These are phyloP conservation scores for Fusarium oxysporum DNA, from an alignment of 2,329 filamentous ascomycete species.

Conservation along the genomic window DNA sequence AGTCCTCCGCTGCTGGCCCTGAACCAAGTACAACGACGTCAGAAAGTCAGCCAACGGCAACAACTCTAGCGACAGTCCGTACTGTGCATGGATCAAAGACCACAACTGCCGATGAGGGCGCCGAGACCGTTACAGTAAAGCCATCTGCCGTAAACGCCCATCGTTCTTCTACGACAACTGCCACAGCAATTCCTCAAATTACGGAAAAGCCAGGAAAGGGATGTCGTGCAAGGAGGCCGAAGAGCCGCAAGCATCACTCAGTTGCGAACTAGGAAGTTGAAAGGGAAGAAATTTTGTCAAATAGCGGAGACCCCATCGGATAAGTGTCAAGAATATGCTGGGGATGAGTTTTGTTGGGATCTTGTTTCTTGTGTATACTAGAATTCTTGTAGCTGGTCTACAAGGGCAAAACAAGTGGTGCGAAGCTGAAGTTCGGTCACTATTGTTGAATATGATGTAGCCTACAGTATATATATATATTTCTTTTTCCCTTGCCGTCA, in stretches of 20 bases:
- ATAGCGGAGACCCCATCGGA: not conserved
- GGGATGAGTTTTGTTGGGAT: no score
- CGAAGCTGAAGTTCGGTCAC: rapidly evolving
- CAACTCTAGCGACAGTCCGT: not conserved
- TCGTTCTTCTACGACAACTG: not conserved
- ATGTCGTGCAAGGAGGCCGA: not conserved
- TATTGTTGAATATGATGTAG: not conserved
- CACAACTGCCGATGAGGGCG: not conserved
- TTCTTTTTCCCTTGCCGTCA: no score
- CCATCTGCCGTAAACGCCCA: not conserved
- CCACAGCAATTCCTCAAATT: not conserved
- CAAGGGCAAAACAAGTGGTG: not conserved
- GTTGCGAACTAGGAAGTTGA: not conserved
- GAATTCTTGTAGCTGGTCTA: not conserved
- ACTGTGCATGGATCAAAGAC: not conserved
- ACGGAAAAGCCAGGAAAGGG: not conserved
- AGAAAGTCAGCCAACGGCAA: not conserved
- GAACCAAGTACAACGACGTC: not conserved
- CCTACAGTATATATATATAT: rapidly evolving
- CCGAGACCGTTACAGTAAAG: not conserved
- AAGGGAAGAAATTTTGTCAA: rapidly evolving
- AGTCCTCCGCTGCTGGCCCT: not conserved
- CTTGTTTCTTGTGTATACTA: not conserved
- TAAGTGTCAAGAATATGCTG: not conserved
- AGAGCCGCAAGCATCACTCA: not conserved